phyloP scores from a whole-genome alignment of 1,284 basidiomycete species.

The Waitea zeae region DNA sequence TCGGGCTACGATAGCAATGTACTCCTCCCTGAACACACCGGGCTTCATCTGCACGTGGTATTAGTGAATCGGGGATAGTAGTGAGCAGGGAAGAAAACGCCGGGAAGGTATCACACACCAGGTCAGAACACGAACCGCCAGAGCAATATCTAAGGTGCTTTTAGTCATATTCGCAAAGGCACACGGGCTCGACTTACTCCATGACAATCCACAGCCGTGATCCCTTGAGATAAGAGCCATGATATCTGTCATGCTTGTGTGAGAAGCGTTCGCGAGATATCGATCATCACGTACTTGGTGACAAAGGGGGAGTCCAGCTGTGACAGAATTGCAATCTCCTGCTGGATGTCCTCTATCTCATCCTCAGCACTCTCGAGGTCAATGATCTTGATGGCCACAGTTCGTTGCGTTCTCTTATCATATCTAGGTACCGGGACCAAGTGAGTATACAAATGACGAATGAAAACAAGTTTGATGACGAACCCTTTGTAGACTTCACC shows the following conservation, averaged over 20 bases:
- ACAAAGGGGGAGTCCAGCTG: constrained; percentile 93
- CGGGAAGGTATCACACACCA: constrained; percentile 44
- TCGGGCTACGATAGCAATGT: constrained; percentile 92
- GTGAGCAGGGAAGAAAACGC: too few relatives aligned
- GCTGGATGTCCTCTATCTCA: constrained; percentile 98
- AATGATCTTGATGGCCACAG: constrained; percentile 97
- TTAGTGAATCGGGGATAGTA: constrained; percentile 3
- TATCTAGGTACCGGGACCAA: constrained; percentile 32
- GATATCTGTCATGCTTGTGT: constrained; percentile 41
- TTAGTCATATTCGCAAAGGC: constrained; percentile 6
- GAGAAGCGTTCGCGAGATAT: not conserved
- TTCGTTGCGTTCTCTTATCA: constrained; percentile 83
- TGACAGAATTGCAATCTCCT: constrained; percentile 97
- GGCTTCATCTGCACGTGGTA: constrained; percentile 73
- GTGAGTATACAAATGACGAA: constrained; percentile 2
- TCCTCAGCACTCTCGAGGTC: constrained; percentile 98
- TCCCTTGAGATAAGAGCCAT: constrained; percentile 90
- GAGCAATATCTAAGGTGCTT: constrained; percentile 51
- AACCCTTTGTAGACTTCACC: constrained; percentile 97
- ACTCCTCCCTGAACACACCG: constrained; percentile 92
- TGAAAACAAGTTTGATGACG: constrained; percentile 10
- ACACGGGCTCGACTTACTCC: constrained; percentile 47
- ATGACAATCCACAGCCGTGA: constrained; percentile 98
- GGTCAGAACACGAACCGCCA: constrained; percentile 71
- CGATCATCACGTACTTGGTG: constrained; percentile 53